These are phyloP conservation scores for Apiospora arundinis DNA, from an alignment of 2,329 filamentous ascomycete genomes.

Conservation along the genomic window DNA sequence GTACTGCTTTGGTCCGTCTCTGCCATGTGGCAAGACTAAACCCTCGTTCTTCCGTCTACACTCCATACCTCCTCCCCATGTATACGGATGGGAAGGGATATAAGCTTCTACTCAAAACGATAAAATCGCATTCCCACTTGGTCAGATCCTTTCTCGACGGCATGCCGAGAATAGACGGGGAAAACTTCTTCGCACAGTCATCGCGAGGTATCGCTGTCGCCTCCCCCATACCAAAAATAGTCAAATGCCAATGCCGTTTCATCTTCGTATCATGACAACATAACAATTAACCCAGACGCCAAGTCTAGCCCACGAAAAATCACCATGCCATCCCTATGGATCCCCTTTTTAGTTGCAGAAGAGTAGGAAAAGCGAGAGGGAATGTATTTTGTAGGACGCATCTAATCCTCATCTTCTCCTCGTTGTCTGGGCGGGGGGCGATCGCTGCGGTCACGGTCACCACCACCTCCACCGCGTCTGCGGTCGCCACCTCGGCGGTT, in stretches of 20 bases:
- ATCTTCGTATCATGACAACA: slow-evolving; percentile 21
- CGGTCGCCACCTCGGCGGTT: slow-evolving; percentile 42
- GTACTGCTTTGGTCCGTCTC: not conserved
- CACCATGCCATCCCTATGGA: slow-evolving; percentile 18
- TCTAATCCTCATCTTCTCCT: slow-evolving; percentile 64
- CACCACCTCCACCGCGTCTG: slow-evolving; percentile 32
- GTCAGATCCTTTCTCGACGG: not conserved
- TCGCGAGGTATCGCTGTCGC: slow-evolving; percentile 14
- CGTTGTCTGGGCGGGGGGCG: slow-evolving; percentile 50
- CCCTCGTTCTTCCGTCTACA: not conserved
- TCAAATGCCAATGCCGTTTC: slow-evolving; percentile 16
- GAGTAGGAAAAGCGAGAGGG: slow-evolving; percentile 26
- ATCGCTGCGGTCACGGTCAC: slow-evolving; percentile 38
- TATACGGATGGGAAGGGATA: not conserved
- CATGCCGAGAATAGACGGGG: slow-evolving; percentile 14
- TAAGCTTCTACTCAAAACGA: slow-evolving; percentile 16
- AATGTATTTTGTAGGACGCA: slow-evolving; percentile 27
- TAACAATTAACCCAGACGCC: slow-evolving; percentile 20
- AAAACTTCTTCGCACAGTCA: not conserved
- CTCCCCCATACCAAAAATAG: slow-evolving; percentile 14
- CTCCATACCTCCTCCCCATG: slow-evolving; percentile 8
- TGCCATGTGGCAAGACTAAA: slow-evolving; percentile 4
- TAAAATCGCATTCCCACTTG: slow-evolving; percentile 10
- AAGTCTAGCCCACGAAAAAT: slow-evolving; percentile 19
- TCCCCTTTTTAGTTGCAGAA: slow-evolving; percentile 15